A percentile compares a stretch with the other conserved stretches of the same genome.
Conservation (phyloP, 805 yeast genomes). For the Clavispora vitiphila region DNA sequence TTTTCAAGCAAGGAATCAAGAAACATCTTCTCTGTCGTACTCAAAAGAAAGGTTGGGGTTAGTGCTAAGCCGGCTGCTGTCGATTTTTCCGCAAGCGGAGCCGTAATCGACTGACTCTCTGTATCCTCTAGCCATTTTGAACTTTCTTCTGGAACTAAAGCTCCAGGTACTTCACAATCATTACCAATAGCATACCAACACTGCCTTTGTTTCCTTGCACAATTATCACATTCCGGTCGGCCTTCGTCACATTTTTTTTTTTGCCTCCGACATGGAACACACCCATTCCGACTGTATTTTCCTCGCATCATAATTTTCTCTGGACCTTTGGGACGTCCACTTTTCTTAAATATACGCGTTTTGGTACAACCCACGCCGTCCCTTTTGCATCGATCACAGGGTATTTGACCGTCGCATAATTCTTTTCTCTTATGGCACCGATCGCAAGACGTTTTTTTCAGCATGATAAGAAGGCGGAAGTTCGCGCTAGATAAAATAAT, state of each 20-base stretch:
- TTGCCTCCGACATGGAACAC: conserved; percentile 16
- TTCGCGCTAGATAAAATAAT: neutral
- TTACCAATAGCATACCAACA: conserved; percentile 1
- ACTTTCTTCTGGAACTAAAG: neutral
- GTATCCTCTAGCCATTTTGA: neutral
- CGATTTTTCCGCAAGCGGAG: neutral
- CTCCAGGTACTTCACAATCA: neutral
- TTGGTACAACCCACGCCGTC: conserved; percentile 8
- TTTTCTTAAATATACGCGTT: conserved; percentile 14
- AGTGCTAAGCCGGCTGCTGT: neutral
- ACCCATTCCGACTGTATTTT: conserved; percentile 16
- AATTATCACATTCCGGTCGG: conserved; percentile 18
- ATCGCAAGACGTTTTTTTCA: conserved; percentile 19
- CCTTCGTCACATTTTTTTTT: conserved; percentile 23
- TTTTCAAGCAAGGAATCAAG: conserved; percentile 10
- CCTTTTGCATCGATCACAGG: conserved; percentile 17
- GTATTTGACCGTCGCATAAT: conserved; percentile 15
- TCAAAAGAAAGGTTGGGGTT: conserved; percentile 3
- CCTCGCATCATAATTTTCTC: conserved; percentile 1
- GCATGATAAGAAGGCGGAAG: neutral
- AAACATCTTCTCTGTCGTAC: conserved; percentile 16
- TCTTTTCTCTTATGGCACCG: conserved; percentile 22
- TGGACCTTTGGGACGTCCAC: conserved; percentile 17
- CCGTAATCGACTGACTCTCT: neutral
- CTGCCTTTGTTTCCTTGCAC: conserved; percentile 13